Conservation (phyloP, 2,329 filamentous ascomycete genomes). For the Fusarium annulatum region DNA sequence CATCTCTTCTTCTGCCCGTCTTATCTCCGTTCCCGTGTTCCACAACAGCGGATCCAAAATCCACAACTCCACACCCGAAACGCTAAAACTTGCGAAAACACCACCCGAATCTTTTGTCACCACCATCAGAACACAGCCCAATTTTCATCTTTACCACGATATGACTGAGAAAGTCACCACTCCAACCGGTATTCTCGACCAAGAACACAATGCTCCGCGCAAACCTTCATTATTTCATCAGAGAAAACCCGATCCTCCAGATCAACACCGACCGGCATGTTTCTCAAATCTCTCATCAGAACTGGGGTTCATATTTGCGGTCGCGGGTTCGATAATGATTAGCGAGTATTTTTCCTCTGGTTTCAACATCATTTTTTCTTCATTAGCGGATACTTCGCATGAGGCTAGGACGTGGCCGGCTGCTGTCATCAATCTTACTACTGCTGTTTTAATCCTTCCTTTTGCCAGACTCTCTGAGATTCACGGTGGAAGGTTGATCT, state of each 20-base stretch:
- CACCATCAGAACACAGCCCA: not conserved
- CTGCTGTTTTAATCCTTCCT: conserved; percentile 69
- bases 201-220: not conserved
- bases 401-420: conserved; percentile 72
- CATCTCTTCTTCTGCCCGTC: not conserved
- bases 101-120: not conserved
- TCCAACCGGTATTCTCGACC: not conserved
- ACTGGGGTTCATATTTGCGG: conserved; percentile 69
- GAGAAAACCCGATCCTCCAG: conserved; percentile 67
- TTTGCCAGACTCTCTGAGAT: conserved; percentile 70
- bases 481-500: conserved; percentile 70
- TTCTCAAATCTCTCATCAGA: conserved; percentile 68
- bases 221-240: conserved; percentile 26
- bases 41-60: not conserved
- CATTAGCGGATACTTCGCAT: conserved; percentile 67
- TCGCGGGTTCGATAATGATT: conserved; percentile 72
- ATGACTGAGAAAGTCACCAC: conserved; percentile 2
- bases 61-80: not conserved
- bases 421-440: conserved; percentile 69
- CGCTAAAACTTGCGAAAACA: not conserved
- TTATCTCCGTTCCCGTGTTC: not conserved
- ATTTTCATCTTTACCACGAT: not conserved
- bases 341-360: conserved; percentile 82
- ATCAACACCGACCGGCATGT: conserved; percentile 68
- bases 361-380: conserved; percentile 78